Base-by-base conservation (phyloP, 139 green algal species). In the Dunaliella primolecta region DNA sequence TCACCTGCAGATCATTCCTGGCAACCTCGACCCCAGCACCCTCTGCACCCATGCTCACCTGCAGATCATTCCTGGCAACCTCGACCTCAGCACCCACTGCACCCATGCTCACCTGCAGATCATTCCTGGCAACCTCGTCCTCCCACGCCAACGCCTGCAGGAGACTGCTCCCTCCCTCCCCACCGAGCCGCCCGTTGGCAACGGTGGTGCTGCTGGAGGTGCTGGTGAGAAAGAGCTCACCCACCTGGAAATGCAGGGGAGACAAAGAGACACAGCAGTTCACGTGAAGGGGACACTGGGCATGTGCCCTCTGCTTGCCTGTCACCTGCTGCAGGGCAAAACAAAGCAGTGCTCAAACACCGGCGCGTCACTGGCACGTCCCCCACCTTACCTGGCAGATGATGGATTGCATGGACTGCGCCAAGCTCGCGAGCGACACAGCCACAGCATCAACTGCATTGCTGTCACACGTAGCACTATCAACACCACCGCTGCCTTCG, bases 141-240 rank as follows among this genome's bases (percentile, higher is more conserved):
- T 95, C 91, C n/a, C 57, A 32, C 33, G 87, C 84, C 1, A 87
- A 27, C 32, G 86, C 86, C 85, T 92, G 87, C 86, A 91, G 82
- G 30, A 91, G 83, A 75, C 90, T 91, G 20, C 82, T 32, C 1
- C 85, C 87, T 30, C 88, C 90, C 32, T 89, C 72, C 27, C 82
- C 72, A 23, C 57, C 77, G 36, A 25, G 15, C 80, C n/a, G 86
- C 23, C 55, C 81, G 32, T 2, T 85, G n/a, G n/a, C n/a, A n/a
- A n/a, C n/a, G n/a, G n/a, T n/a, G n/a, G n/a, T n/a, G n/a, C n/a
- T n/a, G 36, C 11, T 76, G 29, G 78, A 31, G 77, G 30, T n/a
- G 57, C 56, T 78, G 36, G 84, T 56, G 34, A 98, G 85, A 71
- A 98, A 96, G 0, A 98, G 91, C 87, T 98, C 90, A 2, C 93